Percentiles rank a stretch among this genome's conserved stretches.
phyloP scores from a whole-genome alignment of 306 rosid species.

The Quercus suber region DNA sequence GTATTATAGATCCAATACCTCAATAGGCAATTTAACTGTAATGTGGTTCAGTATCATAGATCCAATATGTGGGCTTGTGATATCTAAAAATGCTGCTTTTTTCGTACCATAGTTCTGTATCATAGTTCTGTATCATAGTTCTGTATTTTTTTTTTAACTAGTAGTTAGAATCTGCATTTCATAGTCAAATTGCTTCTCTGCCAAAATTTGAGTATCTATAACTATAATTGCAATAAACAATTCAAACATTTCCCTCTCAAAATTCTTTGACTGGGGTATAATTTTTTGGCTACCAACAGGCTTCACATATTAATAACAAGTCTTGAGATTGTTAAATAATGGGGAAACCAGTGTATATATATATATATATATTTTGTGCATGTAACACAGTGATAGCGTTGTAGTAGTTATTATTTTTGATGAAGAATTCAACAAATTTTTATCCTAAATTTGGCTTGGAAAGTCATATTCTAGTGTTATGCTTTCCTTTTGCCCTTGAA shows the following conservation, averaged over 20 bases:
- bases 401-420: too few species aligned
- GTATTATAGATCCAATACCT: too few species aligned
- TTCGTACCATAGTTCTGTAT: background rate
- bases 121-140: background rate
- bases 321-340: too few species aligned
- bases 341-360: too few species aligned
- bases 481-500: background rate
- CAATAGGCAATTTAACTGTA: background rate
- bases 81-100: background rate
- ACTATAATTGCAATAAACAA: background rate
- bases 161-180: background rate
- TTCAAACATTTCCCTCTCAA: background rate
- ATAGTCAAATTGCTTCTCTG: background rate
- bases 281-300: background rate
- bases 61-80: background rate
- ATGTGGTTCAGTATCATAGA: background rate
- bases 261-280: background rate
- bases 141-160: background rate
- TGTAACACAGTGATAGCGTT: too few species aligned
- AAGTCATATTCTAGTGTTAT: background rate
- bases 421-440: too few species aligned
- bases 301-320: too few species aligned
- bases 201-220: background rate
- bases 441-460: too few species aligned
- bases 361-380: too few species aligned